A percentile compares a stretch with the other conserved stretches of the same genome.
phyloP scores from a whole-genome alignment of 805 yeast genomes.

The Schwanniomyces sp. region DNA sequence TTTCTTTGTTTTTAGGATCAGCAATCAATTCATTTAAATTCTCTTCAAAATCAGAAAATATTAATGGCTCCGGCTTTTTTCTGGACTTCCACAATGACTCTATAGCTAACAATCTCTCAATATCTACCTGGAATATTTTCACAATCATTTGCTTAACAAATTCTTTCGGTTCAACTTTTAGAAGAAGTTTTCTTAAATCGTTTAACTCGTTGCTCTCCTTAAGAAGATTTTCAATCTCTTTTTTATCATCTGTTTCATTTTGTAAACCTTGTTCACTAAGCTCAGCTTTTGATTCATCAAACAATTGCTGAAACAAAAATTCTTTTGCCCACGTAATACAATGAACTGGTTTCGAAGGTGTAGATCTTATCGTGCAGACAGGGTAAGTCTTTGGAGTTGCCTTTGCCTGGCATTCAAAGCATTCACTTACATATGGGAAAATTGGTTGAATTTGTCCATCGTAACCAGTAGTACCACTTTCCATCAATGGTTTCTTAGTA shows the following conservation, averaged over 20 bases:
- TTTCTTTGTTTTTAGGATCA: slow-evolving; percentile 16
- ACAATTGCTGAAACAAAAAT: slow-evolving; percentile 79
- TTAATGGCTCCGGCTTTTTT: slow-evolving; percentile 64
- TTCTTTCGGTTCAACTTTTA: slow-evolving; percentile 10
- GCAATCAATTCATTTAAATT: slow-evolving; percentile 13
- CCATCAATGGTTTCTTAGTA: slow-evolving; percentile 74
- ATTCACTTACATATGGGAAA: slow-evolving; percentile 76
- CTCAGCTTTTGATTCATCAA: slow-evolving; percentile 47
- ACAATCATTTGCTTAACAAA: slow-evolving; percentile 46
- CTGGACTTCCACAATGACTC: slow-evolving; percentile 80
- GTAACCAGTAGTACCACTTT: slow-evolving; percentile 93
- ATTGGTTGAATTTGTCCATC: slow-evolving; percentile 95
- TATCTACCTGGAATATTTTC: slow-evolving; percentile 72
- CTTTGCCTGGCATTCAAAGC: slow-evolving; percentile 89
- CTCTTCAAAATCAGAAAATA: slow-evolving; percentile 19
- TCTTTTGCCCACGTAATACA: slow-evolving; percentile 98
- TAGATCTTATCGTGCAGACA: slow-evolving; percentile 94
- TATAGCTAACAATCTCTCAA: slow-evolving; percentile 67
- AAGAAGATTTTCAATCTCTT: slow-evolving; percentile 62
- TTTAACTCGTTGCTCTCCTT: slow-evolving; percentile 67
- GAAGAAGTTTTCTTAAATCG: slow-evolving; percentile 25
- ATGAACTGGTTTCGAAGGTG: slow-evolving; percentile 95
- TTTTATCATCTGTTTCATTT: slow-evolving; percentile 60
- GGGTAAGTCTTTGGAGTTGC: slow-evolving; percentile 90
- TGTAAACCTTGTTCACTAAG: slow-evolving; percentile 13